Evolutionary conservation across 495 filamentous ascomycete genomes (phyloP), one percentile per base, ranked within the genome.

Genomic region (Hyphodiscus hymeniophilus): DNA sequence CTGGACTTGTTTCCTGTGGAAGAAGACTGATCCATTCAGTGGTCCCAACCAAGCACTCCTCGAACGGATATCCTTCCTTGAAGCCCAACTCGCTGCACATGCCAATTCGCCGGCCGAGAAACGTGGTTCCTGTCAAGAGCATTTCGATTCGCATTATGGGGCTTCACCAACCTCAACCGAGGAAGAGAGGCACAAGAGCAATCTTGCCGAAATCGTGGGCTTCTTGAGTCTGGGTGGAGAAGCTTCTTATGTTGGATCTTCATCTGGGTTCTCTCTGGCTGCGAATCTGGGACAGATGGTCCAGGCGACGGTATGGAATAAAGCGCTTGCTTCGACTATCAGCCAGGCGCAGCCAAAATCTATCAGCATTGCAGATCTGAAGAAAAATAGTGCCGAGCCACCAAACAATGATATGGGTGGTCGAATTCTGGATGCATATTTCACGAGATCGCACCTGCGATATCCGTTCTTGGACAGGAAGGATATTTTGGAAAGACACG

Each of bases 251-350:
- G 67, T 76, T n/a, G 71, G 72, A 33, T 68, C 72, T 18, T 73
- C 72, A 47, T 75, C 71, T 5, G 73, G 73, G 11, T 62, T 76
- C 21, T 66, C 70, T 12, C 50, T 76, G 31, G 72, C 71, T 16
- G 62, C 67, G 3, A 68, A 73, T 44, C 49, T 76, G 16, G 71
- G 73, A 12, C 71, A 76, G 45, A 75, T 76, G 71, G 73, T 74
- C 17, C 71, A 74, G 45, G 66, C 68, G 1, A 75, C 71, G 17
- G 69, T 75, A 7, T 75, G 70, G 70, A 73, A 72, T 44, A 72
- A 75, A 47, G 64, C 68, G 11, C 61, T 74, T 32, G 56, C 60
- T 3, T 59, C 62, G 5, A 65, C 66, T 8, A 58, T 64, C 30
- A 63, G 56, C 47, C 60, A 63, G 20, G 59, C 54, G 13, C 59